A percentile compares a stretch with the other conserved stretches of the same genome.
These are phyloP conservation scores for Wickerhamiella domercqiae DNA, from an alignment of 805 yeast genomes.

Conservation along the genomic window DNA sequence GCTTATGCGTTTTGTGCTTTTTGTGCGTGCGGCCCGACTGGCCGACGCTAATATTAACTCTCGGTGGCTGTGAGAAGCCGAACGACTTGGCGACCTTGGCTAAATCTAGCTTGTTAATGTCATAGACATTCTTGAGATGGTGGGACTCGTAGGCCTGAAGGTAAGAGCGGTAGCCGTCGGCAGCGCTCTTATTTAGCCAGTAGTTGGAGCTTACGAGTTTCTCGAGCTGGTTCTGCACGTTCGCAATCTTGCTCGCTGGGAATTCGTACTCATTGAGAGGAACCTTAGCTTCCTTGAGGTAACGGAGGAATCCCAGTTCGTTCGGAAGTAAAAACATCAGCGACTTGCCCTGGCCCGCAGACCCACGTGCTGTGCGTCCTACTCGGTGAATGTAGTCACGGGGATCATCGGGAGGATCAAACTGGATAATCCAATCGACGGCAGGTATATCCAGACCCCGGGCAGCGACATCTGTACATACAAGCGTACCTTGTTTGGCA, in stretches of 20 bases:
- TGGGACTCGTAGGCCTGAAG: slow-evolving; percentile 96
- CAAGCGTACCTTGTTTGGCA: slow-evolving; percentile 81
- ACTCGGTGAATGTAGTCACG: slow-evolving; percentile 98
- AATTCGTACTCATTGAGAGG: slow-evolving; percentile 96
- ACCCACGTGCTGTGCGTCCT: slow-evolving; percentile 92
- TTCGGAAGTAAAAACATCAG: slow-evolving; percentile 89
- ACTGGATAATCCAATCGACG: slow-evolving; percentile 98
- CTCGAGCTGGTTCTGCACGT: slow-evolving; percentile 85
- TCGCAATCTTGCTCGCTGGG: slow-evolving; percentile 86
- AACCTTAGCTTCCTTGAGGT: slow-evolving; percentile 90
- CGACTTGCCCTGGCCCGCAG: slow-evolving; percentile 78
- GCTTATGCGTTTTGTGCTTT: slow-evolving; percentile 1
- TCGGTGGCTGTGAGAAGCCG: slow-evolving; percentile 87
- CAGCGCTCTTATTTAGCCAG: slow-evolving; percentile 86
- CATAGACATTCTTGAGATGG: slow-evolving; percentile 89
- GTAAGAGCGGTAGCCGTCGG: slow-evolving; percentile 94
- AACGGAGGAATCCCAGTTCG: slow-evolving; percentile 87
- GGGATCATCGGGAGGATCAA: slow-evolving; percentile 99
- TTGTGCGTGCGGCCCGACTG: slow-evolving; percentile 43
- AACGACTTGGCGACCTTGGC: slow-evolving; percentile 90
- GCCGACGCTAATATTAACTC: slow-evolving; percentile 90
- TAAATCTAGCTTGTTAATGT: slow-evolving; percentile 85
- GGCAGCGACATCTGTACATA: slow-evolving; percentile 98
- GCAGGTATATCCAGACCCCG: slow-evolving; percentile 97
- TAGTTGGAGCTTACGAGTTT: slow-evolving; percentile 83